Base-by-base conservation (phyloP, 2,329 filamentous ascomycete genomes). In the Cercospora canescens region DNA sequence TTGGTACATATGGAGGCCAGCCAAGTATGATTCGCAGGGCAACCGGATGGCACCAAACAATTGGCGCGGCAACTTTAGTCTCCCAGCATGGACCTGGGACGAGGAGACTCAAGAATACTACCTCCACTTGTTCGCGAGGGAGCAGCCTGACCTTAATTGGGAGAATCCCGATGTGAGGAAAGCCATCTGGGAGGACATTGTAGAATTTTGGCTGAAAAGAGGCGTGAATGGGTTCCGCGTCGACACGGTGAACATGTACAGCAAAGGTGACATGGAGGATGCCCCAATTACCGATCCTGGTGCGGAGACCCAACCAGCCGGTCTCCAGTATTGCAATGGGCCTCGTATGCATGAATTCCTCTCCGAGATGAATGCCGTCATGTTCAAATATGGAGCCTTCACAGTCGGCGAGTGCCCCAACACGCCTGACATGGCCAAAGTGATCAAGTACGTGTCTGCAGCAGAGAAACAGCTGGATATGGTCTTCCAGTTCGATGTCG, bases 1-100 rank as follows among this genome's bases (percentile, higher is more conserved):
- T 71, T 89, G 85, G 83, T 89, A 89, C 71, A 87, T 90, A 70
- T 91, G 89, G 89, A 82, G 83, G 64, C 83, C 84, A 1, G 79
- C 87, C 1, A 81, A 82, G 6, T 85, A 85, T 69, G 83, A 87
- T 39, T 74, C 75, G 1, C 64, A 85, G 1, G 87, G 87, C 2
- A 81, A 82, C 14, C 80, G 84, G 1, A 78, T 84, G 18, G 86
- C 87, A 1, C 88, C 88, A 1, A 90, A 86, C 58, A 90, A 83
- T 64, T 83, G 80, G 75, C 73, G 59, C 70, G 71, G 71, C 69
- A 74, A 77, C 26, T 71, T 79, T 1, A 77, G 77, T 37, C 77
- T 78, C 35, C 76, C 72, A 30, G 78, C 77, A 32, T 80, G 79
- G 81, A 79, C 78, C 0, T 83, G 79, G 77, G 81, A 83, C 54